phyloP scores from a whole-genome alignment of 2,329 filamentous ascomycete genomes.

The Arthrobotrys sphaeroides region DNA sequence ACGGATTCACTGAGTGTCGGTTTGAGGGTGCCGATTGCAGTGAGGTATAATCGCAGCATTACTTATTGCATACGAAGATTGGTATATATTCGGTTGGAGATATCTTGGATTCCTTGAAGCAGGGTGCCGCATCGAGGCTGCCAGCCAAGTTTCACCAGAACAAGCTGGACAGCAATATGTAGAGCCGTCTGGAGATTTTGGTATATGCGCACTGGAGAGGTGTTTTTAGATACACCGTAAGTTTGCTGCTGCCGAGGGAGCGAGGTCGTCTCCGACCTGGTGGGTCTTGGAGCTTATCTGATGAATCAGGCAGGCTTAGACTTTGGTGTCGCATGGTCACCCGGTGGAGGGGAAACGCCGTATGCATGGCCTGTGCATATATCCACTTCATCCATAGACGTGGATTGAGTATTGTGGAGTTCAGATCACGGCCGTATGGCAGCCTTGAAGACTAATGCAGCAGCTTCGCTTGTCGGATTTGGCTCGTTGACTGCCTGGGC shows the following conservation, averaged over 20 bases:
- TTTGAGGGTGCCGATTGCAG: not conserved
- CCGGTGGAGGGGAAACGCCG: not conserved
- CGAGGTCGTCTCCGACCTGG: constrained; percentile 27
- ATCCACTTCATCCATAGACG: constrained; percentile 4
- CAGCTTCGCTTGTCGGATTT: constrained; percentile 19
- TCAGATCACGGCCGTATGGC: too few species aligned
- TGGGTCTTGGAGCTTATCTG: constrained; percentile 30
- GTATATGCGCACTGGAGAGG: too few species aligned
- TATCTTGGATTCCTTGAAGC: not conserved
- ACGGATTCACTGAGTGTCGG: not conserved
- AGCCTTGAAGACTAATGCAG: constrained; percentile 8
- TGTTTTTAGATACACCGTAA: not conserved
- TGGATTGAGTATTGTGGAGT: not conserved
- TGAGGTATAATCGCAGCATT: not conserved
- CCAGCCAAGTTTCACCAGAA: not conserved
- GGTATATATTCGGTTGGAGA: not conserved
- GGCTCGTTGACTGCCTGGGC: constrained; percentile 10
- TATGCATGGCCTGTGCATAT: constrained; percentile 20
- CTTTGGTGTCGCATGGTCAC: constrained; percentile 10
- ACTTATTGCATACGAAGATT: not conserved
- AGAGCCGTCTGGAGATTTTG: too few species aligned
- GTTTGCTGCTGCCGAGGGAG: not conserved
- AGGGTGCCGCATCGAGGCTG: not conserved
- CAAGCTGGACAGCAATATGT: not conserved
- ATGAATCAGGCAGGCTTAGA: not conserved